Conservation (phyloP, 2,329 filamentous ascomycete species). For the Rhytidhysteron rufulum region DNA sequence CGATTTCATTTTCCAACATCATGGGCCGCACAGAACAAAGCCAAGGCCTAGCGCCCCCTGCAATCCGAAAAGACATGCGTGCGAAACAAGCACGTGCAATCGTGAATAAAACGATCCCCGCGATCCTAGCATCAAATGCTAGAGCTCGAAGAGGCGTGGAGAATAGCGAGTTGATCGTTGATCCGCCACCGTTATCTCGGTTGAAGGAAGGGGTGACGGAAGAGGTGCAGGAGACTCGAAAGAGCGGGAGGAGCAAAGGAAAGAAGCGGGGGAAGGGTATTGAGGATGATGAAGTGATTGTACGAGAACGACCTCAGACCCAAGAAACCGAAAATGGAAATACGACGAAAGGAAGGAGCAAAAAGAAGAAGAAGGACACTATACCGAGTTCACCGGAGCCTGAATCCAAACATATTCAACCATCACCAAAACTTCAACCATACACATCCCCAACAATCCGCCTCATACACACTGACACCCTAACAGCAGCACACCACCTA, state of each 20-base stretch:
- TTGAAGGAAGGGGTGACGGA: background rate
- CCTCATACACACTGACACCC: conserved; percentile 50
- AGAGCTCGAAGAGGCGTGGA: conserved; percentile 55
- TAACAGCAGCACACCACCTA: conserved; percentile 48
- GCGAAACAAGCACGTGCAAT: conserved; percentile 56
- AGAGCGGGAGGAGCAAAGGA: conserved; percentile 25
- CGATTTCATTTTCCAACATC: too few relatives aligned
- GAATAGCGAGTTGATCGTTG: conserved; percentile 46
- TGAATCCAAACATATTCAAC: conserved; percentile 8
- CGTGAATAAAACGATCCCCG: conserved; percentile 57
- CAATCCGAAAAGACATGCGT: conserved; percentile 36
- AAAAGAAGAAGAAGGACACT: conserved; percentile 6
- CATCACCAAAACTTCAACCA: too few relatives aligned
- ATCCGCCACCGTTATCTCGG: conserved; percentile 24
- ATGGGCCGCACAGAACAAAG: conserved; percentile 38
- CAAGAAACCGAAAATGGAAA: conserved; percentile 4
- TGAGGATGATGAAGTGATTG: conserved; percentile 18
- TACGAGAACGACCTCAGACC: conserved; percentile 13
- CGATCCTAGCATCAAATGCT: conserved; percentile 50
- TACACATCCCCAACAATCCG: conserved; percentile 32
- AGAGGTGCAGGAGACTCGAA: background rate
- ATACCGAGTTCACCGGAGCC: conserved; percentile 8
- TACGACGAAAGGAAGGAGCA: conserved; percentile 5
- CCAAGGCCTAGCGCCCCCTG: conserved; percentile 33
- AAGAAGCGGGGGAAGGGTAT: conserved; percentile 28